Percentiles rank a stretch among this genome's conserved stretches.
Evolutionary conservation across 192 early-diverging fungal species (phyloP).

Genomic region (Chytriomyces hyalinus): DNA sequence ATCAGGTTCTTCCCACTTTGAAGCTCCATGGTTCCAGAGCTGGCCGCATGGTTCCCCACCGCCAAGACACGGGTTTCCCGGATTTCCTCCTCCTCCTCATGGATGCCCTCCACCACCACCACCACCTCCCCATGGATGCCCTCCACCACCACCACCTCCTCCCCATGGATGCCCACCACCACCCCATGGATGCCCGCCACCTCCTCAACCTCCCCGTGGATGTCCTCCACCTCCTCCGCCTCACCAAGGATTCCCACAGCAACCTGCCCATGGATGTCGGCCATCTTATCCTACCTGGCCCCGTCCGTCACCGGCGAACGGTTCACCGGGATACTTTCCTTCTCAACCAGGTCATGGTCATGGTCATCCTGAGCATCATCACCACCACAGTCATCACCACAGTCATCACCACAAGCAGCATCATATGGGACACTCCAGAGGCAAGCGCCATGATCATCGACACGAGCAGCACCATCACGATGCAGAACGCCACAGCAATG

Average conservation of each 20-base stretch:
- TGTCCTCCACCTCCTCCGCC: background rate
- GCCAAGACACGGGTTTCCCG: background rate
- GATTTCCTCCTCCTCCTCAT: background rate
- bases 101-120: background rate
- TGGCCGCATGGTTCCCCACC: no score
- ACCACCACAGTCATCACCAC: background rate
- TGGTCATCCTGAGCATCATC: background rate
- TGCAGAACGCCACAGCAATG: background rate
- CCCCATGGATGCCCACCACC: no score
- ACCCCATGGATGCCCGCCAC: no score
- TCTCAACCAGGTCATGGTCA: background rate
- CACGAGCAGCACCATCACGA: background rate
- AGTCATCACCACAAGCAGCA: no score
- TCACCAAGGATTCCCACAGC: background rate
- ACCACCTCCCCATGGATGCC: background rate
- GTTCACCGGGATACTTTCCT: background rate
- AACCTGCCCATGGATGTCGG: background rate
- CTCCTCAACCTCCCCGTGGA: background rate
- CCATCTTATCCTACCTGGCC: background rate
- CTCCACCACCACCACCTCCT: background rate
- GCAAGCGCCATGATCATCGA: background rate
- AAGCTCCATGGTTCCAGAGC: no score
- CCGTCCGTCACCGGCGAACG: background rate
- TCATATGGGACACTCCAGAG: no score
- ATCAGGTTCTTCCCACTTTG: no score